Evolutionary conservation across 345 rosid genomes (phyloP).

Genomic region (Populus pruinosa): DNA sequence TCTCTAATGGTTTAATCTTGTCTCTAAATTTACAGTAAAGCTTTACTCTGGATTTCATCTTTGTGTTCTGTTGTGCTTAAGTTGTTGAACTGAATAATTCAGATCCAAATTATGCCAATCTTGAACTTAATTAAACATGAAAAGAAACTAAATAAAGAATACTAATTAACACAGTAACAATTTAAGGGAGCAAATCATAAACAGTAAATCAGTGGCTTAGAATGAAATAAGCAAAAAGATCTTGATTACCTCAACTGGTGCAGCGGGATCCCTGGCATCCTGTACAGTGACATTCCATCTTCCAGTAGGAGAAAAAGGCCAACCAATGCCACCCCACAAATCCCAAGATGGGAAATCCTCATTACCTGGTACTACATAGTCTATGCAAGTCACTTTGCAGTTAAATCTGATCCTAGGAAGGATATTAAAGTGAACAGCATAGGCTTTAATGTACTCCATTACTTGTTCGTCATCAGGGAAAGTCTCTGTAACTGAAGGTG

Average conservation of each 20-base stretch:
- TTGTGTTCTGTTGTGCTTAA: too few species aligned
- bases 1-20: background rate
- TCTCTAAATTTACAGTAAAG: background rate
- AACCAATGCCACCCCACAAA: slow-evolving; percentile 33
- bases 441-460: slow-evolving; percentile 30
- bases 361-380: slow-evolving; percentile 7
- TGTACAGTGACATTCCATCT: slow-evolving; percentile 35
- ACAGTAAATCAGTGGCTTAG: background rate
- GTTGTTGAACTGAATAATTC: too few species aligned
- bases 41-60: too few species aligned
- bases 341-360: slow-evolving; percentile 23
- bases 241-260: slow-evolving; percentile 21
- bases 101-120: background rate
- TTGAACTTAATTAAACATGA: background rate
- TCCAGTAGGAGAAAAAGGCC: slow-evolving; percentile 23
- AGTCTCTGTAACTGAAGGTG: slow-evolving; percentile 15
- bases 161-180: background rate
- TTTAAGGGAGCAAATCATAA: too few species aligned
- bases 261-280: slow-evolving; percentile 4
- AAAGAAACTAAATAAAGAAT: background rate
- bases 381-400: slow-evolving; percentile 25
- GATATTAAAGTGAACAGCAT: slow-evolving; percentile 31
- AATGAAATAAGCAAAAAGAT: too few species aligned
- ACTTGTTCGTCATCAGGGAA: slow-evolving; percentile 38
- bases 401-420: slow-evolving; percentile 28